Conservation (phyloP, 2,329 filamentous ascomycete species). For the Scytalidium sp. region DNA sequence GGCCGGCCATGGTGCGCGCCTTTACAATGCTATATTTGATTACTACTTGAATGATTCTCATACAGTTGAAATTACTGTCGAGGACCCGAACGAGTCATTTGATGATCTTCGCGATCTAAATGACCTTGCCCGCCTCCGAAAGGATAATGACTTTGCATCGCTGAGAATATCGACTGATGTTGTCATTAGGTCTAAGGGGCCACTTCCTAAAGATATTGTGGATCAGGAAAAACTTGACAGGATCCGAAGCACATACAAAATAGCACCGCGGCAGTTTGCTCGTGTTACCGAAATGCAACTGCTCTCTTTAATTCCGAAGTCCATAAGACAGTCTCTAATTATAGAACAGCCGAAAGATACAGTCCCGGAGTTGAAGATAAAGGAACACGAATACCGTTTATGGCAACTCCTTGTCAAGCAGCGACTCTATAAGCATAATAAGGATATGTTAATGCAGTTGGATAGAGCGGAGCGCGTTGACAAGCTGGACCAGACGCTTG, state of each 20-base stretch:
- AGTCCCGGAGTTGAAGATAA: constrained; percentile 41
- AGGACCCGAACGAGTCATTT: constrained; percentile 88
- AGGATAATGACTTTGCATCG: constrained; percentile 52
- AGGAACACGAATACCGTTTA: constrained; percentile 62
- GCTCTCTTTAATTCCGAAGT: constrained; percentile 55
- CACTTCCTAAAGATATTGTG: constrained; percentile 53
- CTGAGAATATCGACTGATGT: constrained; percentile 54
- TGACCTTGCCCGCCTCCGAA: constrained; percentile 65
- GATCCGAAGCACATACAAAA: constrained; percentile 64
- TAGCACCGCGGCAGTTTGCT: constrained; percentile 72
- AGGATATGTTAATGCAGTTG: constrained; percentile 66
- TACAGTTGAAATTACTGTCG: constrained; percentile 82
- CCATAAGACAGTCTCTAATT: constrained; percentile 52
- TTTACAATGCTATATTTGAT: constrained; percentile 79
- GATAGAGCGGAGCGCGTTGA: constrained; percentile 66
- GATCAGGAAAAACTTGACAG: constrained; percentile 51
- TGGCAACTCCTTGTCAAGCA: constrained; percentile 78
- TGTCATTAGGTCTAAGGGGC: constrained; percentile 45
- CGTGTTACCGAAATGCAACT: constrained; percentile 74
- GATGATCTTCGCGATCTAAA: constrained; percentile 75
- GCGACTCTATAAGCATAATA: constrained; percentile 72
- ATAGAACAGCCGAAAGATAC: constrained; percentile 39
- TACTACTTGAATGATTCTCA: constrained; percentile 64
- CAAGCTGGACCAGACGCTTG: constrained; percentile 68
- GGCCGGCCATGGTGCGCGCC: constrained; percentile 71